These are phyloP conservation scores for Baeospora myosura DNA, from an alignment of 1,284 basidiomycete species.

Conservation along the genomic window DNA sequence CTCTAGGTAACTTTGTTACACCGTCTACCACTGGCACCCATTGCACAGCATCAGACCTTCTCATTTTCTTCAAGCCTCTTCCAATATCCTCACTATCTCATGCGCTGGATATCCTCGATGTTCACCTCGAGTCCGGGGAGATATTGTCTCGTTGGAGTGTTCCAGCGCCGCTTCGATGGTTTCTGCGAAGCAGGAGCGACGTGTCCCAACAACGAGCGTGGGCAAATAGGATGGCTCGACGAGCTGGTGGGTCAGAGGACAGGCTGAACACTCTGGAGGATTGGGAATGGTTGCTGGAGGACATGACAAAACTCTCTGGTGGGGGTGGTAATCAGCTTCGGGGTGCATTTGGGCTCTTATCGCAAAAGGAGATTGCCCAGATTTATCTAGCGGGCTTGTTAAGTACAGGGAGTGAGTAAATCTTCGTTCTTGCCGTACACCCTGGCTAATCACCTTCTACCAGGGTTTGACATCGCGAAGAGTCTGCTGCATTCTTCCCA, in stretches of 20 bases:
- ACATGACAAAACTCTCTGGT: constrained; percentile 79
- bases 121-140: constrained; percentile 90
- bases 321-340: constrained; percentile 53
- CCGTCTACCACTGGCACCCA: constrained; percentile 60
- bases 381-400: constrained; percentile 83
- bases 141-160: constrained; percentile 83
- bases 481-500: constrained; percentile 52
- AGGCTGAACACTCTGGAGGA: constrained; percentile 59
- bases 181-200: constrained; percentile 70
- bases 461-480: constrained; percentile 78
- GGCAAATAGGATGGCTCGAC: constrained; percentile 80
- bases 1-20: constrained; percentile 71
- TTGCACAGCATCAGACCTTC: constrained; percentile 63
- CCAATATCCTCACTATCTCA: constrained; percentile 67
- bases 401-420: constrained; percentile 77
- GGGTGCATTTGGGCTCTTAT: constrained; percentile 76
- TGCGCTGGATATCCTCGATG: constrained; percentile 83
- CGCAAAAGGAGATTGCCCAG: constrained; percentile 60
- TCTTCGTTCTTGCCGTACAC: constrained; percentile 6
- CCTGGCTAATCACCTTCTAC: constrained; percentile 11
- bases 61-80: constrained; percentile 77
- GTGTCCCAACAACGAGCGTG: constrained; percentile 69
- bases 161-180: constrained; percentile 74
- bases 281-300: constrained; percentile 82
- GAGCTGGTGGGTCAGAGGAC: constrained; percentile 51